Base-by-base conservation (phyloP, 2,329 filamentous ascomycete species). In the Cyphellophora europaea region DNA sequence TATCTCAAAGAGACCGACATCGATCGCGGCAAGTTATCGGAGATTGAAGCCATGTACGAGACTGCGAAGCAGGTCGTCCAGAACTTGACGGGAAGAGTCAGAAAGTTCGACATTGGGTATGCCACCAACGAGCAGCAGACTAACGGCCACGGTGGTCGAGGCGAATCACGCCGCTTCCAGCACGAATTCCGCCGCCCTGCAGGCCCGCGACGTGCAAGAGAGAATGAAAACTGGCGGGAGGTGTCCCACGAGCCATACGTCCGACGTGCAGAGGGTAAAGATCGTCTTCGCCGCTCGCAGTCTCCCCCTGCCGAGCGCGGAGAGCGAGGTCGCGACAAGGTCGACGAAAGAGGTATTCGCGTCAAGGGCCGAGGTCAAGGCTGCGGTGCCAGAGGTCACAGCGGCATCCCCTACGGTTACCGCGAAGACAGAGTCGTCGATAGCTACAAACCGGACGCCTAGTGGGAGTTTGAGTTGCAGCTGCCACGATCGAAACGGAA, bases 21-120 rank as follows among this genome's bases (percentile, higher is more conserved):
- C 3, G 42, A 54, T 8, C 49, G 60, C 33, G 35, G 36, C 11
- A 41, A 58, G 36, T 35, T 59, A 10, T 38, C 52, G 0, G 57
- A 62, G 27, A 43, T 65, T 10, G 42, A 56, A 16, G 37, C 47
- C 4, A 52, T 53, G 4, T 58, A 58, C 19, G 41, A 45, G 11
- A 47, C 53, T 19, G 58, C 59, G 10, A 52, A 55, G 21, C 49
- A 51, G 18, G 59, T 54, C 27, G 57, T 57, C 2, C 51, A 52
- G 6, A 46, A 52, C 30, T 47, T 63, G 23, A 49, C 53, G 2
- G 60, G 61, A 6, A 52, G 52, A 27, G 60, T 59, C 38, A 48
- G 61, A 14, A 57, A 55, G 32, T 63, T 61, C 29, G 58, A 63
- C 30, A n/a, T 11, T 5, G 30, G 37, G 4, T 3, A 4, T n/a